Evolutionary conservation across 2,329 filamentous ascomycete genomes (phyloP), one percentile per base, ranked within the genome.

Genomic region (Celoporthe dispersa): DNA sequence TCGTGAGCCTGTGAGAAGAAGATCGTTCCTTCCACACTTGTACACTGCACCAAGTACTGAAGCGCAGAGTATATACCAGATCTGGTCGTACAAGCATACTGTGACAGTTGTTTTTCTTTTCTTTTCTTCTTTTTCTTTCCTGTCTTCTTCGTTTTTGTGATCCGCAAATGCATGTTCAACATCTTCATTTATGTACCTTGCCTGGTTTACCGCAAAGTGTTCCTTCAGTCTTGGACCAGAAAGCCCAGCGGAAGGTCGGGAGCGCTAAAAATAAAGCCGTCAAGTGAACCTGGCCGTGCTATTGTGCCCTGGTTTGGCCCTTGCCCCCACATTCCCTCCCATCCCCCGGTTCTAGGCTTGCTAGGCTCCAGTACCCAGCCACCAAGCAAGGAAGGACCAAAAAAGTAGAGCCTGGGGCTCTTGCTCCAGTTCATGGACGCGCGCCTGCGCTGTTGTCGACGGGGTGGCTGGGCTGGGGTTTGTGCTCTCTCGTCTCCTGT

Each of bases 191-290:
- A 22, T 19, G 41, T 22, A 16, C 44, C 9, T 48, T 28, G 7
- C n/a, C 8, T 1, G 8, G 8, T 1, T 28, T 7, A 14, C 16
- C 16, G 7, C 16, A 7, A 22, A 31, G 31, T 22, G 9, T 16
- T 60, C 28, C 55, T 35, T 39, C 60, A 37, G 31, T 22, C 35
- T 55, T 11, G n/a, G 44, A 14, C 39, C 16, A 35, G 28, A 14
- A 14, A 11, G 31, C 28, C n/a, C 6, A 33, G 31, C 63, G 31
- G 63, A 33, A 33, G n/a, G 44, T 33, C 63, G 63, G 63, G 28
- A 55, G 31, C 63, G 63, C 63, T 65, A 65, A 65, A 65, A 65
- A 60, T 60, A 60, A 28, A 8, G n/a, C 33, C n/a, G 3, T n/a
- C 31, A 63, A 63, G 5, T 14, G 25, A 22, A 6, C 33, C 14